Evolutionary conservation across 352 stramenopile species (phyloP).

Genomic region (Phytophthora rubi): DNA sequence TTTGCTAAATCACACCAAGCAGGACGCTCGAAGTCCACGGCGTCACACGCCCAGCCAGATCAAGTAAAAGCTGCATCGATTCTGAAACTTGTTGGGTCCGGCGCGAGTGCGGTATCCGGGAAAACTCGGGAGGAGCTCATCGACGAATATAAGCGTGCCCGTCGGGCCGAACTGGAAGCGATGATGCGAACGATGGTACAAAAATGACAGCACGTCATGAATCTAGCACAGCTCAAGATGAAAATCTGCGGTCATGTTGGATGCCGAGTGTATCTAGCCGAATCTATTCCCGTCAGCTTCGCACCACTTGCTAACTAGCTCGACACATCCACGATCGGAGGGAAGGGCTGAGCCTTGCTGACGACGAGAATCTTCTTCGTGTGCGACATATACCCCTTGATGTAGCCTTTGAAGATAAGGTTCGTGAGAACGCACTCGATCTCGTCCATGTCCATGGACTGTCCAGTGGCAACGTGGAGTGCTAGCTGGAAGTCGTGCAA

Average conservation of each 20-base stretch:
- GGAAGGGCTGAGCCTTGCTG: conserved; percentile 95
- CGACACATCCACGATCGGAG: conserved; percentile 79
- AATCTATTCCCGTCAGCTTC: background rate
- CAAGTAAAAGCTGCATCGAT: conserved; percentile 51
- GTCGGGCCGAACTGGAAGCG: conserved; percentile 66
- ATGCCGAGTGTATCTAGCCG: conserved; percentile 12
- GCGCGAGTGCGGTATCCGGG: conserved; percentile 33
- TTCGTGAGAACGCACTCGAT: conserved; percentile 97
- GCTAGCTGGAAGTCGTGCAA: conserved; percentile 90
- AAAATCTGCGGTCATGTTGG: conserved; percentile 5
- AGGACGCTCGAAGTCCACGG: conserved; percentile 3
- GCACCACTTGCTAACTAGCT: conserved; percentile 43
- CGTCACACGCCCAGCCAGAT: conserved; percentile 8
- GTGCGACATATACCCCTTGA: conserved; percentile 98
- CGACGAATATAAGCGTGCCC: conserved; percentile 68
- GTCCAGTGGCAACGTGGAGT: conserved; percentile 86
- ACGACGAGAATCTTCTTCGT: conserved; percentile 96
- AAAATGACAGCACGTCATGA: conserved; percentile 32
- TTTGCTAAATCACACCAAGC: conserved; percentile 13
- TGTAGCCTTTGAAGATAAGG: conserved; percentile 96
- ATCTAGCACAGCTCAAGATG: background rate
- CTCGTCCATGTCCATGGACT: conserved; percentile 94
- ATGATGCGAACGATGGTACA: conserved; percentile 75
- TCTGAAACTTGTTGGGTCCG: conserved; percentile 57
- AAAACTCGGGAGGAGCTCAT: conserved; percentile 65